These are phyloP conservation scores for Xerocomus minutiporus DNA, from an alignment of 1,284 basidiomycete species.

Conservation along the genomic window DNA sequence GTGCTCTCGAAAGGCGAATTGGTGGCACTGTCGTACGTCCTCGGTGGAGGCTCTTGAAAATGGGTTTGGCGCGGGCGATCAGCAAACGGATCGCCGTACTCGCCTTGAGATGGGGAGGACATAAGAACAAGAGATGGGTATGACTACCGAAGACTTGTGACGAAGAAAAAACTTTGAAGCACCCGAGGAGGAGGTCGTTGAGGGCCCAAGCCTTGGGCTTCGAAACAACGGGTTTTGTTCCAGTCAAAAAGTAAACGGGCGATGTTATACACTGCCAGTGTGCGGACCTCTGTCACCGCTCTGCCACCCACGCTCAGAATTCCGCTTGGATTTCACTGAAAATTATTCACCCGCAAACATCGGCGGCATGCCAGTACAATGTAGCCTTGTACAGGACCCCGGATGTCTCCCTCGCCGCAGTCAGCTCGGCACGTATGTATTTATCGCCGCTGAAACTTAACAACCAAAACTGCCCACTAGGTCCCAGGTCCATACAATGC, in stretches of 20 bases:
- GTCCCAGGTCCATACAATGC: constrained; percentile 55
- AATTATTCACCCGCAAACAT: not conserved
- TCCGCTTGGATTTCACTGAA: not conserved
- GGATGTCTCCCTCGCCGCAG: constrained; percentile 10
- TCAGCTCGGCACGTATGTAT: not conserved
- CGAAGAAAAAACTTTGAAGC: constrained; percentile 8
- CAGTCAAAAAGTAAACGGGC: constrained; percentile 28
- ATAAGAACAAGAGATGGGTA: constrained; percentile 31
- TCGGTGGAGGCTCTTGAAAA: constrained; percentile 50
- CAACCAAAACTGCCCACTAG: not conserved
- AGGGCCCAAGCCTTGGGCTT: constrained; percentile 15
- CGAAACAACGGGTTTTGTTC: constrained; percentile 25
- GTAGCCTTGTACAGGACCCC: constrained; percentile 9
- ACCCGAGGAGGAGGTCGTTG: constrained; percentile 6
- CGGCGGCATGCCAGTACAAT: not conserved
- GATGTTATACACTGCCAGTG: constrained; percentile 35
- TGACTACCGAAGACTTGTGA: constrained; percentile 6
- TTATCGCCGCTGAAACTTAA: not conserved
- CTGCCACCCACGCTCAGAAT: constrained; percentile 11
- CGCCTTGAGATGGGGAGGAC: constrained; percentile 44
- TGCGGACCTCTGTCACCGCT: constrained; percentile 28
- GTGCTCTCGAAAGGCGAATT: constrained; percentile 51
- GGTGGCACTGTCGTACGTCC: constrained; percentile 40
- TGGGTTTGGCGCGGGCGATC: constrained; percentile 58
- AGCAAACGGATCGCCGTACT: constrained; percentile 63